Base-by-base conservation (phyloP, 2,329 filamentous ascomycete species). In the Talaromyces sp. region DNA sequence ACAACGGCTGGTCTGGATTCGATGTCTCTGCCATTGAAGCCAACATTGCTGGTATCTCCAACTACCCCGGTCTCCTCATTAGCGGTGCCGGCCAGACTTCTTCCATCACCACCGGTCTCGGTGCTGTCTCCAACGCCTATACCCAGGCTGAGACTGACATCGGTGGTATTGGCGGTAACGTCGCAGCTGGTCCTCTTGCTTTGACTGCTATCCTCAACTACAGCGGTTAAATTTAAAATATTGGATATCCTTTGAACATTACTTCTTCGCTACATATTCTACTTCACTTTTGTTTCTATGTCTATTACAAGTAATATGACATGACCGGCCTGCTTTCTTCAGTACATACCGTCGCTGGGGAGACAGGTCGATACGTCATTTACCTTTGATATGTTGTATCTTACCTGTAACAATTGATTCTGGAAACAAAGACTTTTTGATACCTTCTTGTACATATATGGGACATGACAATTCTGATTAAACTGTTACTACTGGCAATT, bases 11-110 rank as follows among this genome's bases (percentile, higher is more conserved):
- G 71, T 74, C 75, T 65, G 73, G 75, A 67, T 79, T 75, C 71
- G 78, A 80, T 59, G 77, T 79, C n/a, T 80, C 78, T 56, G 73
- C 71, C 63, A 79, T 80, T 65, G 69, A 73, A 63, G 75, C 75
- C 35, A 66, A 78, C 70, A 60, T 66, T 27, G 69, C 72, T 64
- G 63, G 66, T 16, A 16, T 70, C 41, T 68, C 78, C 58, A 71
- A 76, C 69, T 63, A 35, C 62, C 65, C 58, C 39, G 77, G 77
- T 60, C 78, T 79, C 75, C 70, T 70, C 65, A 77, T 79, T 61
- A 78, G 75, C 65, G 67, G 70, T 61, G 70, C 72, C 68, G 19
- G 43, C 24, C 70, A 70, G 39, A 57, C 76, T 72, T 79, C 76
- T 13, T 64, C 62, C 66, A 76, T 78, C 64, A 67, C 66, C 67